Percentiles rank a stretch among this genome's conserved stretches.
Evolutionary conservation across 306 rosid species (phyloP).

Genomic region (peach (Prunus persica)): Prunus_persica_NCBIv2 NC_034009.1:30765001-30765500

Average conservation of each 20-base stretch:
- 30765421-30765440: conserved; percentile 95
- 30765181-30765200: too few species aligned
- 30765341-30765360: conserved; percentile 95
- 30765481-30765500: conserved; percentile 37
- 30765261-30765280: neutral
- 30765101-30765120: too few species aligned
- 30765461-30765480: neutral
- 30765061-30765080: neutral
- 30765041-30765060: neutral
- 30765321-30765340: conserved; percentile 10
- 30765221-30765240: neutral
- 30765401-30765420: conserved; percentile 96
- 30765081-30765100: too few species aligned
- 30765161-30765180: too few species aligned
- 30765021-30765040: neutral
- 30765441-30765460: conserved; percentile 79
- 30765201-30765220: neutral
- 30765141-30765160: too few species aligned
- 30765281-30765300: neutral
- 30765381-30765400: conserved; percentile 96
- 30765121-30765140: neutral
- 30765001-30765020: neutral
- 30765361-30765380: conserved; percentile 84
- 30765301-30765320: neutral
- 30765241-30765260: neutral